A percentile compares a stretch with the other conserved stretches of the same genome.
phyloP scores from a whole-genome alignment of 2,329 filamentous ascomycete species.

The Fusarium domesticum region DNA sequence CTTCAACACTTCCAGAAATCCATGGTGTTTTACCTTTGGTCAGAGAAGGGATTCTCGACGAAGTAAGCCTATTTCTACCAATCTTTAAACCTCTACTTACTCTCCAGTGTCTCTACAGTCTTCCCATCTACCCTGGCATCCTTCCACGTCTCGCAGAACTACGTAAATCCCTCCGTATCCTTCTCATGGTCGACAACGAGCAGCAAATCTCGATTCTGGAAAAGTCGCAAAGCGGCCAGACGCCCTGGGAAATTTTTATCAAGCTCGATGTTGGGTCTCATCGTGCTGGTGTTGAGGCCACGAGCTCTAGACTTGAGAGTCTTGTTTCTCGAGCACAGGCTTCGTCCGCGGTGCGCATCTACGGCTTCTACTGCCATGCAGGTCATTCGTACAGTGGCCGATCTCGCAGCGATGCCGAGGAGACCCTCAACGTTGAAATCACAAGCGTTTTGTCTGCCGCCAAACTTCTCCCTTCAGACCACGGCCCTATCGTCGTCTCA shows the following conservation, averaged over 20 bases:
- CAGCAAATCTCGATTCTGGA: conserved; percentile 34
- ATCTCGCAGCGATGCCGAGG: conserved; percentile 32
- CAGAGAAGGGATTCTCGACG: conserved; percentile 39
- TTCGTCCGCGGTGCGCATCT: conserved; percentile 31
- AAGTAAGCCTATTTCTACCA: conserved; percentile 27
- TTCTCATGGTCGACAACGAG: conserved; percentile 39
- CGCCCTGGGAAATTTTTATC: conserved; percentile 36
- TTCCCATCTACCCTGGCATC: conserved; percentile 38
- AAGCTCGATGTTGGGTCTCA: conserved; percentile 38
- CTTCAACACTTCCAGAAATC: conserved; percentile 41
- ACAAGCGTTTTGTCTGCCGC: conserved; percentile 32
- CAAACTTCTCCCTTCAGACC: conserved; percentile 28
- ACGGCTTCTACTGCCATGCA: conserved; percentile 40
- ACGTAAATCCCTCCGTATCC: conserved; percentile 30
- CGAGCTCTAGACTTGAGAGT: conserved; percentile 24
- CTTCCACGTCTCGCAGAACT: conserved; percentile 32
- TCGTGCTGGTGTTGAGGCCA: conserved; percentile 33
- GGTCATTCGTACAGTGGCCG: conserved; percentile 37
- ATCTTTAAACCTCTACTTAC: neutral
- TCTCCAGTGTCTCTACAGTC: conserved; percentile 36
- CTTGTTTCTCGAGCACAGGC: conserved; percentile 29
- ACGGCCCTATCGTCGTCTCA: conserved; percentile 28
- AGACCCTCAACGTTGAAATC: conserved; percentile 31
- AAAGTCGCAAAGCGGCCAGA: conserved; percentile 7
- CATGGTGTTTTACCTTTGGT: conserved; percentile 38